These are phyloP conservation scores for Blastobotrys serpentis DNA, from an alignment of 1,139 yeast species.

Conservation along the genomic window DNA sequence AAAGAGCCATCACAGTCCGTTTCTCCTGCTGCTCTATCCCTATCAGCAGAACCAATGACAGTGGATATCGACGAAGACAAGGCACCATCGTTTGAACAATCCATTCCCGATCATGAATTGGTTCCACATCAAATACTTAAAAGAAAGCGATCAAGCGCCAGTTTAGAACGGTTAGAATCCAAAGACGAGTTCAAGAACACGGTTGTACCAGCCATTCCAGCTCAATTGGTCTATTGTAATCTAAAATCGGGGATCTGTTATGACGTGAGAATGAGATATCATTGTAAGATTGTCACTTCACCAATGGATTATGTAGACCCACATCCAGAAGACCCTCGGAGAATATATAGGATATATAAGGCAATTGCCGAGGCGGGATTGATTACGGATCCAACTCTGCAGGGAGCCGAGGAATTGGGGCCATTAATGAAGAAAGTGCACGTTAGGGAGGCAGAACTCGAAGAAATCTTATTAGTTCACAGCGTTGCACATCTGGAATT, in stretches of 20 bases:
- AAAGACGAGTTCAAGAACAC: conserved; percentile 8
- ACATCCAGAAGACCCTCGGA: conserved; percentile 97
- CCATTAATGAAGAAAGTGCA: conserved; percentile 86
- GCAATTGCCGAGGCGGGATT: conserved; percentile 92
- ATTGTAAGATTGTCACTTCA: conserved; percentile 89
- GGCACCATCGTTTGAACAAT: conserved; percentile 4
- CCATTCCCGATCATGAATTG: conserved; percentile 7
- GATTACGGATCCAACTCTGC: conserved; percentile 73
- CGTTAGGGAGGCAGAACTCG: conserved; percentile 81
- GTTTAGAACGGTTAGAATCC: conserved; percentile 2
- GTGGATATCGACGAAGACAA: conserved; percentile 6
- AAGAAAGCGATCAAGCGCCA: conserved; percentile 1
- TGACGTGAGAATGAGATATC: conserved; percentile 96
- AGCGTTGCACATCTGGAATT: conserved; percentile 74
- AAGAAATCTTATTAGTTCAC: conserved; percentile 86
- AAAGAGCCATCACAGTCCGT: conserved; percentile 4
- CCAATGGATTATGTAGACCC: conserved; percentile 95
- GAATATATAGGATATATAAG: conserved; percentile 91
- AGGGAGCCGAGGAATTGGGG: conserved; percentile 84
- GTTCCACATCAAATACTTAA: not conserved
- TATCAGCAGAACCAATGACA: conserved; percentile 7
- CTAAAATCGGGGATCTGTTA: conserved; percentile 87
- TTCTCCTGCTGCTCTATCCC: conserved; percentile 8
- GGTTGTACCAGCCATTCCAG: conserved; percentile 8
- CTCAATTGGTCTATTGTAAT: conserved; percentile 13